Conservation (phyloP, 169 alveolate species). For the Cryptosporidium meleagridis region DNA sequence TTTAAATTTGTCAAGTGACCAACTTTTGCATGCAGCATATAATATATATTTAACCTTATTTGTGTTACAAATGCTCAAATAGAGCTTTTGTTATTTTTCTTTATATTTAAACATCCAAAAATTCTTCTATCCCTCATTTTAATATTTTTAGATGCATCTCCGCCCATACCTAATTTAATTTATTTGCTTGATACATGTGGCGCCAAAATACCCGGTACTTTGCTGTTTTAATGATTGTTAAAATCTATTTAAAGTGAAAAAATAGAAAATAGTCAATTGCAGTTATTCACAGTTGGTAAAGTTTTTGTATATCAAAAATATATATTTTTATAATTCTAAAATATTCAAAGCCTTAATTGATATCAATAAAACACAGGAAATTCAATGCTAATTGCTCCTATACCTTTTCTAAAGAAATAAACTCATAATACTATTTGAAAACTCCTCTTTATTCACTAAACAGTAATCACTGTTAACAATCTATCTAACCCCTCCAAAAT, state of each 20-base stretch:
- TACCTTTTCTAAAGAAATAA: too few species aligned
- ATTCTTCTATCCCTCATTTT: neutral
- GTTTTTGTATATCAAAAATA: too few species aligned
- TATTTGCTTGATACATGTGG: neutral
- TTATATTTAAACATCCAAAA: too few species aligned
- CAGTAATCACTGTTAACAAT: neutral
- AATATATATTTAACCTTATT: too few species aligned
- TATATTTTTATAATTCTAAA: too few species aligned
- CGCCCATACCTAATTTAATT: neutral
- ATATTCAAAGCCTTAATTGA: neutral
- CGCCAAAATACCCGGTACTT: constrained; percentile 5
- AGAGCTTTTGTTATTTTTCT: neutral
- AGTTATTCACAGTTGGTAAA: neutral
- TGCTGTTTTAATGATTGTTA: too few species aligned
- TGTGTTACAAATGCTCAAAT: neutral
- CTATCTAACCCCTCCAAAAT: neutral
- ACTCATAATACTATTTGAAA: too few species aligned
- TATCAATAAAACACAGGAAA: neutral
- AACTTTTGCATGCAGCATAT: too few species aligned
- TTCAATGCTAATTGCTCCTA: neutral
- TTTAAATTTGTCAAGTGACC: too few species aligned
- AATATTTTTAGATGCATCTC: constrained; percentile 18
- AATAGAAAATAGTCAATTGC: neutral
- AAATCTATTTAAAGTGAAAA: neutral
- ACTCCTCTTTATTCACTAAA: neutral